Base-by-base conservation (phyloP, 768 basidiomycete species). In the Tulasnella sp. region DNA sequence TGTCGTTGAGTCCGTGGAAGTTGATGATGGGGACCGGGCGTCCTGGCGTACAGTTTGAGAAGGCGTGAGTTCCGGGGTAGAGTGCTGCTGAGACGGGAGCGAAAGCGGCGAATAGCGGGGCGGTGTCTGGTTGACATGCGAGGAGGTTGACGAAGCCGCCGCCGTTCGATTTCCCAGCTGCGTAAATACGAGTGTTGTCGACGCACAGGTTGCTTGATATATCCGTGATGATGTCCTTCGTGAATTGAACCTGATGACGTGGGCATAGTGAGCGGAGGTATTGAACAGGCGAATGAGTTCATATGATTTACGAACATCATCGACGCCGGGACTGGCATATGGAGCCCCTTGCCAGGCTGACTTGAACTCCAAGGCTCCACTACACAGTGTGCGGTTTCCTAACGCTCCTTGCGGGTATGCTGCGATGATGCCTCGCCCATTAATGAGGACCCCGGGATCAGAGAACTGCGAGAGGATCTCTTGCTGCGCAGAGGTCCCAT, bases 111-210 rank as follows among this genome's bases (percentile, higher is more conserved):
- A 67, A 64, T 48, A 65, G 53, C 2, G 41, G 11, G 7, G 64
- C 56, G 4, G 67, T 66, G 57, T 63, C 34, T 38, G 34, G 34
- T 38, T 59, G 41, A 59, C 67, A 68, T 27, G 67, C 63, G 11
- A 68, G 42, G 2, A 63, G 49, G 27, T 63, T 60, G 22, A 65
- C 64, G 53, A 68, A 66, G 10, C 67, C 67, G 1, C 67, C 67
- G 12, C 67, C 67, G 44, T 66, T 66, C 21, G 66, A 66, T 50
- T 65, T 65, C 17, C 67, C 67, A 12, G 53, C 53, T 3, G 65
- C 67, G 53, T 65, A 68, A 48, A 60, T 56, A 2, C 66, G 49
- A 3, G 34, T 17, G 0, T 53, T 62, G 49, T 68, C 59, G 25
- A 66, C 51, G 34, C 60, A 62, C 59, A 63, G 63, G 29, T 62